Evolutionary conservation across 108 stramenopile species (phyloP).

Genomic region (Nitzschia inconspicua): DNA sequence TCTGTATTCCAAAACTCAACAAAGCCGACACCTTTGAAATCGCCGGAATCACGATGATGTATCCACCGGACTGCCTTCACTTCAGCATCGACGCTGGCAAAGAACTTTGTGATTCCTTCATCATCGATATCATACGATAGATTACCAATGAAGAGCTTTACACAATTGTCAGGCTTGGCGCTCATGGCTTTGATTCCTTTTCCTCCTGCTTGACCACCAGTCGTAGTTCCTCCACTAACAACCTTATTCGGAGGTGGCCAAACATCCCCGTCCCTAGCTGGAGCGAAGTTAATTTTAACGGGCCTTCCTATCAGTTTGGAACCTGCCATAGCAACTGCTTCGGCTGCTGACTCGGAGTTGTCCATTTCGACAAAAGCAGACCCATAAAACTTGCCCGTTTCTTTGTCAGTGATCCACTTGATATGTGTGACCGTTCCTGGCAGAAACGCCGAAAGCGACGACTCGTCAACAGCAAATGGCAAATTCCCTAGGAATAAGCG

Average conservation of each 20-base stretch:
- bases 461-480: slow-evolving; percentile 81
- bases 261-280: slow-evolving; percentile 72
- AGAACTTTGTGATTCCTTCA: slow-evolving; percentile 88
- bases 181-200: slow-evolving; percentile 78
- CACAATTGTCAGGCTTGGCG: slow-evolving; percentile 80
- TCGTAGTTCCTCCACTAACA: slow-evolving; percentile 54
- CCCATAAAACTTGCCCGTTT: slow-evolving; percentile 84
- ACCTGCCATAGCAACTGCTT: slow-evolving; percentile 68
- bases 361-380: slow-evolving; percentile 80
- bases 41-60: slow-evolving; percentile 87
- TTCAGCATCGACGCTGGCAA: slow-evolving; percentile 84
- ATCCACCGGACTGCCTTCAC: slow-evolving; percentile 92
- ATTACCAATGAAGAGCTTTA: slow-evolving; percentile 92
- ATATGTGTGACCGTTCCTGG: slow-evolving; percentile 76
- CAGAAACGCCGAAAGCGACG: slow-evolving; percentile 58
- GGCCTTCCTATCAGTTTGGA: slow-evolving; percentile 86
- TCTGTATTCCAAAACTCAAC: slow-evolving; percentile 90
- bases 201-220: slow-evolving; percentile 78
- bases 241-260: slow-evolving; percentile 83
- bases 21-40: slow-evolving; percentile 91
- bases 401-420: slow-evolving; percentile 88
- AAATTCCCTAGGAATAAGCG: slow-evolving; percentile 87
- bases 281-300: slow-evolving; percentile 90
- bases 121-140: slow-evolving; percentile 93
- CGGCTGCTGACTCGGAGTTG: slow-evolving; percentile 58